Conservation (phyloP, 108 stramenopile genomes). For the Nitzschia sp. region DNA sequence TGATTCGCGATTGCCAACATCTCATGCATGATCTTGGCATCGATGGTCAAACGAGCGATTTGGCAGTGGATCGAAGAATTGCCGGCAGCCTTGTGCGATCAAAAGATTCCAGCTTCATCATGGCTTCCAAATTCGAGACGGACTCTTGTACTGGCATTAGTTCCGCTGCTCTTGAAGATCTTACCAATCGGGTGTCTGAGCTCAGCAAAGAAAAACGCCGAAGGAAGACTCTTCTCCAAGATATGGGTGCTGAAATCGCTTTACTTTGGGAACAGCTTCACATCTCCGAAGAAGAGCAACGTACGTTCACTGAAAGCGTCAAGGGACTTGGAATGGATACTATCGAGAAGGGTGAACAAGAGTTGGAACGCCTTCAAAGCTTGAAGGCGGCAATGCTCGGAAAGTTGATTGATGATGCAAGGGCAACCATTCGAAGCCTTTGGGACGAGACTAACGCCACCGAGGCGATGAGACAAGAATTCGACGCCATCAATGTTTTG, state of each 20-base stretch:
- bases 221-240: conserved; percentile 66
- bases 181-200: conserved; percentile 69
- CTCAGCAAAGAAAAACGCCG: conserved; percentile 75
- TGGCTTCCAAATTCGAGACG: conserved; percentile 67
- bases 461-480: conserved; percentile 49
- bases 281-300: conserved; percentile 82
- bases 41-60: conserved; percentile 42
- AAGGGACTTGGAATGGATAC: conserved; percentile 88
- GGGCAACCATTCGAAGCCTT: conserved; percentile 64
- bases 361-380: conserved; percentile 67
- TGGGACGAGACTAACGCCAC: conserved; percentile 89
- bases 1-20: conserved; percentile 76
- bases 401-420: conserved; percentile 76
- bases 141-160: conserved; percentile 80
- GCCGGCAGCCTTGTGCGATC: conserved; percentile 52
- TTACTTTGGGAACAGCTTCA: conserved; percentile 89
- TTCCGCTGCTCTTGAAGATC: conserved; percentile 65
- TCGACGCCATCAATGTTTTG: conserved; percentile 55
- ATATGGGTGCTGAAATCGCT: conserved; percentile 85
- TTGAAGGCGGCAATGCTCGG: conserved; percentile 86
- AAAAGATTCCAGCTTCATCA: conserved; percentile 65
- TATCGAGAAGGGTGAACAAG: conserved; percentile 78
- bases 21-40: conserved; percentile 76
- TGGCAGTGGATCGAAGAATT: conserved; percentile 53
- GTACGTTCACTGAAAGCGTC: conserved; percentile 77